Conservation (phyloP, 306 rosid species). For the Rosa chinensis region DNA sequence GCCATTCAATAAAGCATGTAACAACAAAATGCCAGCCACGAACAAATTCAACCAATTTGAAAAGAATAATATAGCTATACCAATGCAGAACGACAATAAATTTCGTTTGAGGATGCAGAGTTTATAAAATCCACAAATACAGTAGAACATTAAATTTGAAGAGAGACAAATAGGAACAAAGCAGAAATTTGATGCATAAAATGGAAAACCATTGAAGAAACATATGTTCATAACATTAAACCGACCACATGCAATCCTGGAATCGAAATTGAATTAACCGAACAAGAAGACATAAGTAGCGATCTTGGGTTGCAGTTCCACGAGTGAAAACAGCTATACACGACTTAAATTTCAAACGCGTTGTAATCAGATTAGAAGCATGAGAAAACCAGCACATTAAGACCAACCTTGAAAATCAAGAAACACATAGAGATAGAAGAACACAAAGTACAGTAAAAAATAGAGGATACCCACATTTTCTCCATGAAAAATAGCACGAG, state of each 20-base stretch:
- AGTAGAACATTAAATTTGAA: background rate
- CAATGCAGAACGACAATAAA: background rate
- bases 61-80: background rate
- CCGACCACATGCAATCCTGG: background rate
- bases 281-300: background rate
- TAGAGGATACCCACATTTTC: background rate
- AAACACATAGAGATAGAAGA: background rate
- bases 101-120: background rate
- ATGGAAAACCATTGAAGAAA: background rate
- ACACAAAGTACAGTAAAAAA: background rate
- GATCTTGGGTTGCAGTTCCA: background rate
- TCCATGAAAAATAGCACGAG: background rate
- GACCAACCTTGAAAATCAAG: background rate
- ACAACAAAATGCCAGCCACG: background rate
- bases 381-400: background rate
- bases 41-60: background rate
- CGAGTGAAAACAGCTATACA: background rate
- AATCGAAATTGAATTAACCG: background rate
- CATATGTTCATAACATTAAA: background rate
- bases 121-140: background rate
- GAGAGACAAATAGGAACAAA: background rate
- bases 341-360: background rate
- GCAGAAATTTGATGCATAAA: background rate
- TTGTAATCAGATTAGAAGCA: background rate
- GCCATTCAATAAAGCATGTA: conserved; percentile 3